A percentile compares a stretch with the other conserved stretches of the same genome.
Evolutionary conservation across 768 basidiomycete genomes (phyloP).

Genomic region (Cystobasidium onofrii): DNA sequence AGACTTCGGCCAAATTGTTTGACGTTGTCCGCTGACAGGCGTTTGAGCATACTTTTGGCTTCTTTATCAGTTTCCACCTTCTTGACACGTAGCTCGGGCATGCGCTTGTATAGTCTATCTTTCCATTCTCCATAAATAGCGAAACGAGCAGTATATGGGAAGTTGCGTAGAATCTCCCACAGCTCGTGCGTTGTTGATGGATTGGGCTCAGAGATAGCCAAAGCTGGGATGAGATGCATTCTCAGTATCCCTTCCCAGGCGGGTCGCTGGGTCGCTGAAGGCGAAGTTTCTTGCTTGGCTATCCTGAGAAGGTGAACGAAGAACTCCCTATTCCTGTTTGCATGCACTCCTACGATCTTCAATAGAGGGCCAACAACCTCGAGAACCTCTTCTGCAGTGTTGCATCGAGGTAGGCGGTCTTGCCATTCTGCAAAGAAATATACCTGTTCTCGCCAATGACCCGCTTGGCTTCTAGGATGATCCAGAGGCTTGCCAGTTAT

Average conservation of each 20-base stretch:
- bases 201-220: slow-evolving; percentile 75
- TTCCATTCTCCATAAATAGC: slow-evolving; percentile 94
- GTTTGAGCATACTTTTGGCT: slow-evolving; percentile 76
- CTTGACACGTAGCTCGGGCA: slow-evolving; percentile 71
- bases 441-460: slow-evolving; percentile 26
- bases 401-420: slow-evolving; percentile 26
- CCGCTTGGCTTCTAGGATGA: neutral
- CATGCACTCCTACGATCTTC: slow-evolving; percentile 66
- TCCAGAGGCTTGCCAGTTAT: slow-evolving; percentile 22
- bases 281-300: slow-evolving; percentile 20
- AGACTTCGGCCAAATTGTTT: slow-evolving; percentile 77
- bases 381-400: slow-evolving; percentile 60
- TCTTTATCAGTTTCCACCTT: slow-evolving; percentile 76
- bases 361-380: slow-evolving; percentile 71
- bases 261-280: neutral
- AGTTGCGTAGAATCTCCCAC: slow-evolving; percentile 78
- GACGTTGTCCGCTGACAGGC: slow-evolving; percentile 54
- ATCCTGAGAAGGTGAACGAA: neutral
- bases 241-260: slow-evolving; percentile 73
- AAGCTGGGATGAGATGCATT: slow-evolving; percentile 70
- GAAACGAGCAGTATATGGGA: slow-evolving; percentile 74
- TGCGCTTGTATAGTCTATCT: slow-evolving; percentile 58
- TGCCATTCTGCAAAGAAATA: slow-evolving; percentile 41
- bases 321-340: neutral
- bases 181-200: slow-evolving; percentile 83